Evolutionary conservation across 331 rosid species (phyloP).

Genomic region (Quercus lobata): DNA sequence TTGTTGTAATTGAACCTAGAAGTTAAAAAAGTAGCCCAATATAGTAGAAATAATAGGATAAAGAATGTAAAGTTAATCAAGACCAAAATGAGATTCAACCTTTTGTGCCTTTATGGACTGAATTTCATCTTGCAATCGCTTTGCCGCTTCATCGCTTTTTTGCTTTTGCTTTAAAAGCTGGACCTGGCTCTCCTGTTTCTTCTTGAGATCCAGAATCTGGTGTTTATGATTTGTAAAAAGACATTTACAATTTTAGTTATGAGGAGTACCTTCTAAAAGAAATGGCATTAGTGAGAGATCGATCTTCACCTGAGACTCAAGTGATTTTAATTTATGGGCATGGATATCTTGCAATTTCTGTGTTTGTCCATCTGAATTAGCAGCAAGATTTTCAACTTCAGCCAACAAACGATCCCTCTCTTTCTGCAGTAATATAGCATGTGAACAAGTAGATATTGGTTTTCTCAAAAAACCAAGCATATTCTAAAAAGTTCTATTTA

Average conservation of each 20-base stretch:
- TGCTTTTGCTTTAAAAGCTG: constrained; percentile 97
- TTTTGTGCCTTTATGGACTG: constrained; percentile 97
- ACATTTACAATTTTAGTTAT: constrained; percentile 13
- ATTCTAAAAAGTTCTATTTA: constrained; percentile 17
- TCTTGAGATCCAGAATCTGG: constrained; percentile 93
- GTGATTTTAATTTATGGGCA: constrained; percentile 86
- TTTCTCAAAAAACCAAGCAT: constrained; percentile 16
- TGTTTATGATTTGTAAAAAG: constrained; percentile 21
- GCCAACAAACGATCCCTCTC: constrained; percentile 92
- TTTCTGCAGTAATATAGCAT: constrained; percentile 49
- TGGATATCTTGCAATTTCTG: constrained; percentile 90
- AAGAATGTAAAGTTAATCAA: constrained; percentile 12
- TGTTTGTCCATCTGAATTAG: constrained; percentile 90
- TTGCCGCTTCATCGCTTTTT: constrained; percentile 97
- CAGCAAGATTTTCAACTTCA: constrained; percentile 98
- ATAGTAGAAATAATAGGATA: constrained; percentile 1
- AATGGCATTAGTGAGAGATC: background rate
- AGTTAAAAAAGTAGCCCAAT: constrained; percentile 23
- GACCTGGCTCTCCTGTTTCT: constrained; percentile 98
- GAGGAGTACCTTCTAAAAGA: constrained; percentile 16
- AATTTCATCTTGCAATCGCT: constrained; percentile 95
- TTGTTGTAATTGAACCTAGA: constrained; percentile 94
- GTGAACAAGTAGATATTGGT: constrained; percentile 22
- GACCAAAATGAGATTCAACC: constrained; percentile 44
- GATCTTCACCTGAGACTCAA: constrained; percentile 80